phyloP scores from a whole-genome alignment of 306 rosid species.

The Arachis hypogaea region DNA sequence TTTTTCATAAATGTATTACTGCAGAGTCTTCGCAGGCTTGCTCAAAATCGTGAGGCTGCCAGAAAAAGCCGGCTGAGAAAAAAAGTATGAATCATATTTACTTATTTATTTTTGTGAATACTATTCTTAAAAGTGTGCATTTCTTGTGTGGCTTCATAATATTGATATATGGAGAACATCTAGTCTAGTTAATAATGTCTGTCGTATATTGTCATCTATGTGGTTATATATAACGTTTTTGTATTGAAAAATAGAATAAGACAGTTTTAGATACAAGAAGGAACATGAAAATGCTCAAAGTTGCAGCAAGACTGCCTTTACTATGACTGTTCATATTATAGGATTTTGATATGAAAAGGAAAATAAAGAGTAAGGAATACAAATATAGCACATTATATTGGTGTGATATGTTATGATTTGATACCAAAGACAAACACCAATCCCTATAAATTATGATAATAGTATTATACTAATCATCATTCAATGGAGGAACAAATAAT shows the following conservation, averaged over 20 bases:
- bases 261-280: constrained; percentile 3
- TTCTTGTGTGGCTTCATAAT: not conserved
- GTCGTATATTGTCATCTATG: constrained; percentile 1
- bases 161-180: constrained; percentile 10
- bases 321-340: not conserved
- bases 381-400: not conserved
- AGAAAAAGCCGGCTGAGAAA: constrained; percentile 95
- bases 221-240: constrained; percentile 3
- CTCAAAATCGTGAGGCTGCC: constrained; percentile 99
- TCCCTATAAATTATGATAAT: not conserved
- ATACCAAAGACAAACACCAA: not conserved
- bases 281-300: constrained; percentile 2
- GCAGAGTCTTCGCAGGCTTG: constrained; percentile 94
- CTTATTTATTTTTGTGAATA: not conserved
- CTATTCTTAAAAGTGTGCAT: constrained; percentile 10
- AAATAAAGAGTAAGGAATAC: not conserved
- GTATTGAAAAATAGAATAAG: constrained; percentile 4
- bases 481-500: not conserved
- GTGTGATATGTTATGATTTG: not conserved
- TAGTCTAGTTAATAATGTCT: not conserved
- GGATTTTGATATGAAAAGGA: not conserved
- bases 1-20: constrained; percentile 35
- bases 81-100: constrained; percentile 57
- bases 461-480: not conserved
- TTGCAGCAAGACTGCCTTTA: not conserved